Evolutionary conservation across 257 asterid genomes (phyloP).

Genomic region (Nicotiana attenuata): DNA sequence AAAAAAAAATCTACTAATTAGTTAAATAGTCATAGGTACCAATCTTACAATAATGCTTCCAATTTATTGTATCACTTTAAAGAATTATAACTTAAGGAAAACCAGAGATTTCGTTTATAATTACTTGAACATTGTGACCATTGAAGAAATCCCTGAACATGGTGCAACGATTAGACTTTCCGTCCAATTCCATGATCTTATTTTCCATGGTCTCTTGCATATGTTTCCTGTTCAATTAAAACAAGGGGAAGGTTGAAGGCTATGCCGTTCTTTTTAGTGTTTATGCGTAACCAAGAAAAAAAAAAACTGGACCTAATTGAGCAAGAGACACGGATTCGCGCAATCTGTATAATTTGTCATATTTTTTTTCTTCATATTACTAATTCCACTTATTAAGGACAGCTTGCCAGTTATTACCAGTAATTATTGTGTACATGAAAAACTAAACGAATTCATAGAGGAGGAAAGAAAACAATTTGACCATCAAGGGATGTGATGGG

Average conservation of each 20-base stretch:
- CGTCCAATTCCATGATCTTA: background rate
- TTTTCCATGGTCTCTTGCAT: background rate
- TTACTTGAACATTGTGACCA: constrained; percentile 15
- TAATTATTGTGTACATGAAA: too few species aligned
- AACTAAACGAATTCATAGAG: too few species aligned
- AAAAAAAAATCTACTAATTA: background rate
- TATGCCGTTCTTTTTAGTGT: too few species aligned
- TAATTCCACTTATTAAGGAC: background rate
- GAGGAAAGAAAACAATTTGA: too few species aligned
- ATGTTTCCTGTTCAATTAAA: background rate
- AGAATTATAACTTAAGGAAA: background rate
- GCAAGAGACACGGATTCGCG: background rate
- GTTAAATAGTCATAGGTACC: background rate
- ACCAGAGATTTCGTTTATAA: background rate
- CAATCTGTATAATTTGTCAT: too few species aligned
- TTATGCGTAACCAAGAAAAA: background rate
- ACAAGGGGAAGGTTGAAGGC: background rate
- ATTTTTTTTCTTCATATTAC: background rate
- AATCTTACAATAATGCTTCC: background rate
- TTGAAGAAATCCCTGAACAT: constrained; percentile 32
- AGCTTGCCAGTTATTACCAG: too few species aligned
- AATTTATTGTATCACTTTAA: background rate
- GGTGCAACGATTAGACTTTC: constrained; percentile 8
- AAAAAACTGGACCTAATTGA: too few species aligned
- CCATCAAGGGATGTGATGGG: too few species aligned